Conservation (phyloP, 768 basidiomycete genomes). For the Tulasnella sp. region DNA sequence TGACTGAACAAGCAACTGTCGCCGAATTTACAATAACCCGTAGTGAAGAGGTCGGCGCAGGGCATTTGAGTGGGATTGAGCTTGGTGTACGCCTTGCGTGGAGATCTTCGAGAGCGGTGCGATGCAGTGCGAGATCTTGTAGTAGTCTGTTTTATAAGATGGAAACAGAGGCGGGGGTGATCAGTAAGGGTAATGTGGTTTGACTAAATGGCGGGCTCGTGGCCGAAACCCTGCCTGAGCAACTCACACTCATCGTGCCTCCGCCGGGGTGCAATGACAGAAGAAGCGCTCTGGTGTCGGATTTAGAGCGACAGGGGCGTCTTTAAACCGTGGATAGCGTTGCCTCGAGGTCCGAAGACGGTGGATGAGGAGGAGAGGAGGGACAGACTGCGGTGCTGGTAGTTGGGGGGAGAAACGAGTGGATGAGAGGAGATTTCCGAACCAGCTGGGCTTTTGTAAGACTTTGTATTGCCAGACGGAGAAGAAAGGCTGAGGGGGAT, state of each 20-base stretch:
- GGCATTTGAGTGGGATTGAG: slow-evolving; percentile 10
- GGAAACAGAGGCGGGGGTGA: neutral
- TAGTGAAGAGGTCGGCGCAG: slow-evolving; percentile 24
- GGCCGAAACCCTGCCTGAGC: neutral
- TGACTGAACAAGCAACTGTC: slow-evolving; percentile 24
- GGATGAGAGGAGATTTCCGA: neutral
- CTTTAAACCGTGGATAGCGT: neutral
- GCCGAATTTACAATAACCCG: slow-evolving; percentile 20
- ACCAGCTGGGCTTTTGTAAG: neutral
- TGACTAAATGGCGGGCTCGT: neutral
- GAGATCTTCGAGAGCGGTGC: slow-evolving; percentile 12
- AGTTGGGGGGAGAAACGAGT: slow-evolving; percentile 6
- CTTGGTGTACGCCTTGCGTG: neutral
- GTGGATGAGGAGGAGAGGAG: neutral
- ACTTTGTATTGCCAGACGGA: neutral
- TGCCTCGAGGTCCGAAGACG: neutral
- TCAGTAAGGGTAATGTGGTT: neutral
- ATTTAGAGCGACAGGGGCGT: neutral
- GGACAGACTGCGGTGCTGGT: neutral
- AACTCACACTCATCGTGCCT: slow-evolving; percentile 25
- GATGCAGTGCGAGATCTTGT: neutral
- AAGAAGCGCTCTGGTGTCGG: slow-evolving; percentile 1
- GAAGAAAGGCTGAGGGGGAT: neutral
- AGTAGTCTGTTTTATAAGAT: neutral
- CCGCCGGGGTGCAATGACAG: neutral